Percentiles rank a stretch among this genome's conserved stretches.
Conservation (phyloP, 1,139 yeast genomes). For the Yamadazyma kanchanaburiensis region DNA sequence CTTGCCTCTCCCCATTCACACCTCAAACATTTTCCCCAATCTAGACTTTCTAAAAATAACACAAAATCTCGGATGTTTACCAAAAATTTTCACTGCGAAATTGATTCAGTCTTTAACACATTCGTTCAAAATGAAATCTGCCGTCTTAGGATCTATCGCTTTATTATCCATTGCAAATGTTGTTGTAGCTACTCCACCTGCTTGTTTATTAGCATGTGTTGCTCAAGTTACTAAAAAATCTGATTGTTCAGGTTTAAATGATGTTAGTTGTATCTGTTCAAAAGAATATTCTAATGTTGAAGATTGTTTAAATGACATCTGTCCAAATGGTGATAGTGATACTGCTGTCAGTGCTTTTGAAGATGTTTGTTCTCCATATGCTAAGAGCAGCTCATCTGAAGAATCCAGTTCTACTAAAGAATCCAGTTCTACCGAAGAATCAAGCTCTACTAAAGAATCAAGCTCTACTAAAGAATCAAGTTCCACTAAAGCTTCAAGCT, state of each 20-base stretch:
- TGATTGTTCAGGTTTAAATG: constrained; percentile 55
- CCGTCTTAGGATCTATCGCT: constrained; percentile 8
- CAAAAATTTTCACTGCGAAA: too few relatives aligned
- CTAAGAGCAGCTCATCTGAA: constrained; percentile 14
- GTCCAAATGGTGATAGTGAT: constrained; percentile 61
- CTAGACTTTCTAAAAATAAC: too few relatives aligned
- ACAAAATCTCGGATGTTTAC: too few relatives aligned
- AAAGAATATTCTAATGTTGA: constrained; percentile 48
- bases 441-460: constrained; percentile 28
- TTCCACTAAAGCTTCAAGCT: constrained; percentile 12
- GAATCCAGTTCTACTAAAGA: constrained; percentile 20
- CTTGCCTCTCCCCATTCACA: constrained; percentile 3
- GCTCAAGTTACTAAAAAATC: constrained; percentile 60
- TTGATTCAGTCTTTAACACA: constrained; percentile 2
- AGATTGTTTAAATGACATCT: constrained; percentile 57
- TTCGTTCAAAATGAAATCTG: constrained; percentile 6
- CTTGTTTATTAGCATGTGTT: constrained; percentile 87
- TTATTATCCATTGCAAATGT: constrained; percentile 46
- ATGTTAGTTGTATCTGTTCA: constrained; percentile 64
- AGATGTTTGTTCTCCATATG: constrained; percentile 46
- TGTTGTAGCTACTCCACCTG: constrained; percentile 78
- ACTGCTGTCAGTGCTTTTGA: constrained; percentile 58
- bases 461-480: constrained; percentile 26
- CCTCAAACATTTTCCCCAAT: constrained; percentile 4
- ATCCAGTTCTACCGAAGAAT: constrained; percentile 21